A percentile compares a stretch with the other conserved stretches of the same genome.
Conservation (phyloP, 2,329 filamentous ascomycete species). For the Trichothecium roseum region DNA sequence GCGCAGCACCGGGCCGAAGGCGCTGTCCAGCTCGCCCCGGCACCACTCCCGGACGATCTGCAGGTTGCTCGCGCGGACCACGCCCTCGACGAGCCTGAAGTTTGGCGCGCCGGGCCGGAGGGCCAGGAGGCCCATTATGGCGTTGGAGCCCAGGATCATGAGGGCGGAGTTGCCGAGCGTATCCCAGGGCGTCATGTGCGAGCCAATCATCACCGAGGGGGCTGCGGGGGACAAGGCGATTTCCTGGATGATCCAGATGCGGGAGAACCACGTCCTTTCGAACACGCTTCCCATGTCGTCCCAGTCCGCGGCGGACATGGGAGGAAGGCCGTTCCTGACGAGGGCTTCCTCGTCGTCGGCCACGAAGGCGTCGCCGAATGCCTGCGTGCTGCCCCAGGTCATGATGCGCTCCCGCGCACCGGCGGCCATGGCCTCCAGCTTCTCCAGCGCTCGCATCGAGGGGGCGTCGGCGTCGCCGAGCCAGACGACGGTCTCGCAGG, state of each 20-base stretch:
- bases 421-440: conserved; percentile 4
- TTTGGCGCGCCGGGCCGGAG: conserved; percentile 1
- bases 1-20: conserved; percentile 4
- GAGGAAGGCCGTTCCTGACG: conserved; percentile 9
- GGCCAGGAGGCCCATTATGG: conserved; percentile 8
- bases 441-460: conserved; percentile 6
- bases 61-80: conserved; percentile 9
- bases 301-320: conserved; percentile 9
- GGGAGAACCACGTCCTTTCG: conserved; percentile 14
- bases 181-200: conserved; percentile 9
- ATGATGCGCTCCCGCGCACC: conserved; percentile 9
- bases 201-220: conserved; percentile 12
- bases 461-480: conserved; percentile 8
- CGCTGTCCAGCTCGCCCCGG: conserved; percentile 6
- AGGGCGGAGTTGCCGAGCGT: conserved; percentile 9
- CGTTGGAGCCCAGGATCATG: conserved; percentile 7
- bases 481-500: conserved; percentile 12
- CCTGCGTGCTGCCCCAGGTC: conserved; percentile 6
- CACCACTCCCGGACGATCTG: conserved; percentile 11
- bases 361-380: conserved; percentile 9
- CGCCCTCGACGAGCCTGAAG: conserved; percentile 6
- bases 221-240: conserved; percentile 11
- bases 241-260: conserved; percentile 19
- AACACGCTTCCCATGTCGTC: conserved; percentile 8
- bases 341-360: conserved; percentile 8